A percentile compares a stretch with the other conserved stretches of the same genome.
phyloP scores from a whole-genome alignment of 169 alveolate species.

The Babesia ovis region DNA sequence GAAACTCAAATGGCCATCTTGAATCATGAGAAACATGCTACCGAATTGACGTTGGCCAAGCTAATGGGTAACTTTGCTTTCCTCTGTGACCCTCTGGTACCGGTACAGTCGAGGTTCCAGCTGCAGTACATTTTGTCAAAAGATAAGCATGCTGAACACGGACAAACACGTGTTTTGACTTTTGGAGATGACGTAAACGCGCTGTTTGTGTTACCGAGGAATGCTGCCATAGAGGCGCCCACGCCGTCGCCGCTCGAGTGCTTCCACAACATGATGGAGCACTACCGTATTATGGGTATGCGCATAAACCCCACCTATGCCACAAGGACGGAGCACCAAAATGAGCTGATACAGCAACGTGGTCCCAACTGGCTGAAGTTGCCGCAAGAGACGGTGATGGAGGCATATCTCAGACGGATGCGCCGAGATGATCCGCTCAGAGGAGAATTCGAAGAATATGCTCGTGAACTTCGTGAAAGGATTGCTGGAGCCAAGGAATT shows the following conservation, averaged over 20 bases:
- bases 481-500: slow-evolving; percentile 49
- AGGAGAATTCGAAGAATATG: slow-evolving; percentile 42
- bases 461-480: slow-evolving; percentile 44
- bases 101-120: slow-evolving; percentile 64
- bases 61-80: slow-evolving; percentile 70
- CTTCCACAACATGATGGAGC: slow-evolving; percentile 58
- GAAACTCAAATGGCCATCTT: slow-evolving; percentile 66
- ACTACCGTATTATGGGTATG: slow-evolving; percentile 31
- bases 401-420: slow-evolving; percentile 59
- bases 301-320: slow-evolving; percentile 62
- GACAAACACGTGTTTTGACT: slow-evolving; percentile 26
- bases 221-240: slow-evolving; percentile 38
- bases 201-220: slow-evolving; percentile 54
- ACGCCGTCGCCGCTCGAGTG: slow-evolving; percentile 49
- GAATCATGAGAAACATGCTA: slow-evolving; percentile 61
- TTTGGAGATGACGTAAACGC: slow-evolving; percentile 61
- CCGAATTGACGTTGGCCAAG: slow-evolving; percentile 66
- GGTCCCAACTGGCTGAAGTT: slow-evolving; percentile 69
- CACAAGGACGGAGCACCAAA: slow-evolving; percentile 30
- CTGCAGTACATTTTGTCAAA: slow-evolving; percentile 52
- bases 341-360: slow-evolving; percentile 58
- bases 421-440: slow-evolving; percentile 62
- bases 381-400: slow-evolving; percentile 40
- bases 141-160: slow-evolving; percentile 38
- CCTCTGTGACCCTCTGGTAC: slow-evolving; percentile 74